These are phyloP conservation scores for Suillus paluster DNA, from an alignment of 768 basidiomycete species.

Conservation along the genomic window DNA sequence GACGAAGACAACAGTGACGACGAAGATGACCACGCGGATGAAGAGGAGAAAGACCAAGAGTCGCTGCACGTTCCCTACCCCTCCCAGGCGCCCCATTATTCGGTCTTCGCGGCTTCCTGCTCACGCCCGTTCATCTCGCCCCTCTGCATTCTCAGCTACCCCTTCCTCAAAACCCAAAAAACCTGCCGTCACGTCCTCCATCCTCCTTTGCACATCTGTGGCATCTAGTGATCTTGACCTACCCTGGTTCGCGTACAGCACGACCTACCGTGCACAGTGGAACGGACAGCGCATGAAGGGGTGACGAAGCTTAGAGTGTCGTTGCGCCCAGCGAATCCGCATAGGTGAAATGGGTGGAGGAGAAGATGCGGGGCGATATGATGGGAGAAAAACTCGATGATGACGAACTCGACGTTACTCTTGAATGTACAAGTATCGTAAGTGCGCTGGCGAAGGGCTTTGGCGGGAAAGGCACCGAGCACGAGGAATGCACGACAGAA, in stretches of 20 bases:
- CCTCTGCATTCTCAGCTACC: slow-evolving; percentile 80
- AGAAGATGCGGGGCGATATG: slow-evolving; percentile 72
- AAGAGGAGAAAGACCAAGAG: slow-evolving; percentile 32
- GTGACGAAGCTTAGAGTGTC: slow-evolving; percentile 95
- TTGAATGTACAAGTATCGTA: slow-evolving; percentile 69
- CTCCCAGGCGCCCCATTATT: slow-evolving; percentile 83
- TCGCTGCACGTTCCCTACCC: slow-evolving; percentile 73
- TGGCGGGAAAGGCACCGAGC: slow-evolving; percentile 80
- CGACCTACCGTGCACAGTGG: slow-evolving; percentile 95
- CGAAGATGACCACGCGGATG: slow-evolving; percentile 30
- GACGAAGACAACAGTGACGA: slow-evolving; percentile 21
- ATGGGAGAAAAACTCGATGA: slow-evolving; percentile 22
- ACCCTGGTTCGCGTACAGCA: slow-evolving; percentile 92
- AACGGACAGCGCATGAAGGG: slow-evolving; percentile 97
- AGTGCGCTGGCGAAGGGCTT: slow-evolving; percentile 79
- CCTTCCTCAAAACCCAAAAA: slow-evolving; percentile 34
- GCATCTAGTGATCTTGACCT: slow-evolving; percentile 98
- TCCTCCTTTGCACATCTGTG: slow-evolving; percentile 94
- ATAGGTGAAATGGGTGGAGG: slow-evolving; percentile 92
- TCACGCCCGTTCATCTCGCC: slow-evolving; percentile 75
- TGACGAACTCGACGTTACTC: slow-evolving; percentile 44
- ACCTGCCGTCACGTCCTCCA: slow-evolving; percentile 51
- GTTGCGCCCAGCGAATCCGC: slow-evolving; percentile 83
- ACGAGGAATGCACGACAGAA: slow-evolving; percentile 92
- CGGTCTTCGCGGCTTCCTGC: slow-evolving; percentile 91